A percentile compares a stretch with the other conserved stretches of the same genome.
phyloP scores from a whole-genome alignment of 768 basidiomycete genomes.

The Coprinopsis strossmayeri region DNA sequence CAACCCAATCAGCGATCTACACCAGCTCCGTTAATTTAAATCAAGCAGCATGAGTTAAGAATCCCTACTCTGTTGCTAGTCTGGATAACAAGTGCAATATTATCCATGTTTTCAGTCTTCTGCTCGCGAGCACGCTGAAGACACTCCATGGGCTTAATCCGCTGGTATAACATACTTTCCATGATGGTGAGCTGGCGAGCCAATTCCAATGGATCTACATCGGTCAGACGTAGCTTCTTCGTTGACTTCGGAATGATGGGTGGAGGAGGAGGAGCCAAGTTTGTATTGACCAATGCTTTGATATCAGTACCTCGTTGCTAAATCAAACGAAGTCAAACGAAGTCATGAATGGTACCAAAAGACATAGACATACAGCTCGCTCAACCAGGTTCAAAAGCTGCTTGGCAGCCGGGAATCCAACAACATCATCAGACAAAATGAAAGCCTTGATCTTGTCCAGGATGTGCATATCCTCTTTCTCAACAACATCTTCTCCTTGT shows the following conservation, averaged over 20 bases:
- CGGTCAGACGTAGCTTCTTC: conserved; percentile 74
- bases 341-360: conserved; percentile 3
- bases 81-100: conserved; percentile 82
- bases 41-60: neutral
- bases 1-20: conserved; percentile 92
- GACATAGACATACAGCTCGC: conserved; percentile 54
- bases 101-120: conserved; percentile 66
- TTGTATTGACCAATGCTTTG: conserved; percentile 51
- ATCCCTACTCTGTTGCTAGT: conserved; percentile 71
- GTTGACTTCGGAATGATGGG: conserved; percentile 67
- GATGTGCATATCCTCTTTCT: conserved; percentile 80
- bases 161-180: conserved; percentile 82
- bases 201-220: conserved; percentile 87
- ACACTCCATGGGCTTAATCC: conserved; percentile 87
- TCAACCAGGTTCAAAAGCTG: conserved; percentile 70
- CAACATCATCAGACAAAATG: conserved; percentile 56
- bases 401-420: conserved; percentile 64
- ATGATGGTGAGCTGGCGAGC: no score
- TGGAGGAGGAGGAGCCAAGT: conserved; percentile 58
- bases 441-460: conserved; percentile 82
- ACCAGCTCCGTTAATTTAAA: neutral
- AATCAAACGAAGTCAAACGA: neutral
- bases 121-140: conserved; percentile 77
- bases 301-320: conserved; percentile 44
- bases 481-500: conserved; percentile 74